A percentile compares a stretch with the other conserved stretches of the same genome.
Evolutionary conservation across 495 filamentous ascomycete genomes (phyloP).

Genomic region (Xylaria palmicola): DNA sequence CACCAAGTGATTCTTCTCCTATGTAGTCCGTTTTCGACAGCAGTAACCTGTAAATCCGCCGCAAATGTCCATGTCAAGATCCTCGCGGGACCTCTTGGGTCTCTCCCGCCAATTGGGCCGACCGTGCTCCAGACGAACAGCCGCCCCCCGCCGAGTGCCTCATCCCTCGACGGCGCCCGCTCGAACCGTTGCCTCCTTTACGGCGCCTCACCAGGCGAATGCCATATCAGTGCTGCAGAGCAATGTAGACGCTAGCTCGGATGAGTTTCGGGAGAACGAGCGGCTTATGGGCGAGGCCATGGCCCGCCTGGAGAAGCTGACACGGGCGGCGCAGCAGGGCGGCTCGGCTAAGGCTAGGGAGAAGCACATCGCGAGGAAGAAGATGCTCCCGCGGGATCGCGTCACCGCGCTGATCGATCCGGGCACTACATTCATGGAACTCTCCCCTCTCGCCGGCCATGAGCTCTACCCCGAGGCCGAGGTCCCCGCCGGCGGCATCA

Average conservation of each 20-base stretch:
- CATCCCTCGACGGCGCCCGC: constrained; percentile 16
- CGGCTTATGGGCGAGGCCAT: constrained; percentile 73
- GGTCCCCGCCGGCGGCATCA: constrained; percentile 75
- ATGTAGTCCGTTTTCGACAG: not conserved
- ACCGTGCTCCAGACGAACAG: constrained; percentile 25
- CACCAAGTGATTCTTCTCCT: not conserved
- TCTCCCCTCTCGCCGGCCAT: constrained; percentile 84
- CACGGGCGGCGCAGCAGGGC: constrained; percentile 67
- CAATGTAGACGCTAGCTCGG: constrained; percentile 70
- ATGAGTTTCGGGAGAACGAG: constrained; percentile 80
- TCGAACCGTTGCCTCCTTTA: constrained; percentile 58
- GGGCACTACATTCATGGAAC: constrained; percentile 86
- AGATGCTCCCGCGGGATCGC: constrained; percentile 93
- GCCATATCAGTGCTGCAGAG: constrained; percentile 78
- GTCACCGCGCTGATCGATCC: constrained; percentile 85
- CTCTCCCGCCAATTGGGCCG: constrained; percentile 43
- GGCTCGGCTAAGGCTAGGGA: constrained; percentile 81
- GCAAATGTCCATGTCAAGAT: constrained; percentile 37
- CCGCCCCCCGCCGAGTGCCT: constrained; percentile 20
- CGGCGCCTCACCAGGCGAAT: constrained; percentile 63
- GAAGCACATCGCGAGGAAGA: constrained; percentile 83
- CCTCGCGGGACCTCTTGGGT: constrained; percentile 34
- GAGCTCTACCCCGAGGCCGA: constrained; percentile 79
- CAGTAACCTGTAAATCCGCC: not conserved
- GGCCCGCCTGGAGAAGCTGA: constrained; percentile 63